Evolutionary conservation across 805 yeast genomes (phyloP).

Genomic region (Lipomyces lipofer): DNA sequence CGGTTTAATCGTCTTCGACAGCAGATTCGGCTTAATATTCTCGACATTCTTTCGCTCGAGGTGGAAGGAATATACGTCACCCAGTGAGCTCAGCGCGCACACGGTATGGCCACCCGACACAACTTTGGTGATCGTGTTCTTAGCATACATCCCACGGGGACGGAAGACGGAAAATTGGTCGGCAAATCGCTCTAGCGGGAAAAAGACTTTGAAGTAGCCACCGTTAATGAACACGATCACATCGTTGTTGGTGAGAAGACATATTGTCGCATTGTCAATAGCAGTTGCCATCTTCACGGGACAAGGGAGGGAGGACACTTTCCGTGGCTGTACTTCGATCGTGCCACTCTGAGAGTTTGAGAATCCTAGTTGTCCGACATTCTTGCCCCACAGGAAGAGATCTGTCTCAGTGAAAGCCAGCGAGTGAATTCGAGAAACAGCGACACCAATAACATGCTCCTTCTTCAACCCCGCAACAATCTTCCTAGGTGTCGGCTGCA

Average conservation of each 20-base stretch:
- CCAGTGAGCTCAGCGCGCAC: slow-evolving; percentile 34
- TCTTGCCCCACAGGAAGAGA: slow-evolving; percentile 72
- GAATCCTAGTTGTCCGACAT: slow-evolving; percentile 79
- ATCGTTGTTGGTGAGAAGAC: slow-evolving; percentile 58
- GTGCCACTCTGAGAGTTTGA: slow-evolving; percentile 35
- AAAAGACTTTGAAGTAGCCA: slow-evolving; percentile 52
- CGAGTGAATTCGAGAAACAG: slow-evolving; percentile 71
- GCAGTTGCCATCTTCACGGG: slow-evolving; percentile 58
- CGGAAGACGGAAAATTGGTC: slow-evolving; percentile 32
- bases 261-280: slow-evolving; percentile 68
- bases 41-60: slow-evolving; percentile 13
- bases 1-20: slow-evolving; percentile 25
- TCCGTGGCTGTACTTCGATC: slow-evolving; percentile 38
- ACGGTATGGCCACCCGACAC: slow-evolving; percentile 29
- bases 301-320: slow-evolving; percentile 48
- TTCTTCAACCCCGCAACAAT: slow-evolving; percentile 47
- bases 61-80: slow-evolving; percentile 28
- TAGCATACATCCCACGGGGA: slow-evolving; percentile 25
- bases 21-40: slow-evolving; percentile 8
- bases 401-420: slow-evolving; percentile 54
- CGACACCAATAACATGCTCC: slow-evolving; percentile 46
- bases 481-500: slow-evolving; percentile 43
- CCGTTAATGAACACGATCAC: slow-evolving; percentile 62
- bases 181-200: slow-evolving; percentile 39
- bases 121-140: slow-evolving; percentile 21